Evolutionary conservation across 164 flowering plant species (phyloP).

Genomic region (grape (Vitis vinifera)): ASM3070453v1 NC_081821.1:674001-674500

Average conservation of each 20-base stretch:
- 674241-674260: constrained; percentile 71
- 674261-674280: constrained; percentile 92
- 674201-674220: not conserved
- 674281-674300: constrained; percentile 95
- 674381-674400: not conserved
- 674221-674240: not conserved
- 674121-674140: constrained; percentile 85
- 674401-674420: not conserved
- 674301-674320: constrained; percentile 97
- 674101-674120: constrained; percentile 83
- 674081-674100: constrained; percentile 46
- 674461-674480: constrained; percentile 68
- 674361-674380: too few relatives aligned
- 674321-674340: constrained; percentile 95
- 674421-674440: constrained; percentile 91
- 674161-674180: constrained; percentile 17
- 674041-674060: constrained; percentile 7
- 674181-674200: not conserved
- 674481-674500: too few relatives aligned
- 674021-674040: not conserved
- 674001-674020: not conserved
- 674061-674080: constrained; percentile 20
- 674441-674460: constrained; percentile 98
- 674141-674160: constrained; percentile 97
- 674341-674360: constrained; percentile 52